Conservation (phyloP, 352 stramenopile species). For the Phytophthora cryptogea region DNA sequence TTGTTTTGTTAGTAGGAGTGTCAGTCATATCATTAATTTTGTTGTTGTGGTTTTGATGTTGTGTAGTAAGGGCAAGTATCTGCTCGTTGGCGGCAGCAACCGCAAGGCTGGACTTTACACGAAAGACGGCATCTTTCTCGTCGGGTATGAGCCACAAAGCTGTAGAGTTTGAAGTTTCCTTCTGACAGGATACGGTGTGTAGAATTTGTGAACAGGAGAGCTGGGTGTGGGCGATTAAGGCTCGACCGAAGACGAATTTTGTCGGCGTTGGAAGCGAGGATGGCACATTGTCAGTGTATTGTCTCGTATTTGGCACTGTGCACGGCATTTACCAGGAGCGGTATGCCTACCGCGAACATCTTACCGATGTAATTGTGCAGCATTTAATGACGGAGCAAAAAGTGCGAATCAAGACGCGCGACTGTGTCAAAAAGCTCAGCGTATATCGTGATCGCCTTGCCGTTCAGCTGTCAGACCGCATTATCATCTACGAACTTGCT, state of each 20-base stretch:
- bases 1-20: not conserved
- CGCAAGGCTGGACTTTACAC: slow-evolving; percentile 90
- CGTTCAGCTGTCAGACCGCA: slow-evolving; percentile 93
- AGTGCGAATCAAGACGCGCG: slow-evolving; percentile 94
- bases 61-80: slow-evolving; percentile 87
- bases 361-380: slow-evolving; percentile 96
- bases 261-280: slow-evolving; percentile 89
- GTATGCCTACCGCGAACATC: slow-evolving; percentile 93
- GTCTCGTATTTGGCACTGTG: slow-evolving; percentile 91
- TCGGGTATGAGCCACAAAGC: slow-evolving; percentile 33
- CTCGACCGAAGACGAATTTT: slow-evolving; percentile 84
- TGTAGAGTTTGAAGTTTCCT: not conserved
- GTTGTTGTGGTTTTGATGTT: not conserved
- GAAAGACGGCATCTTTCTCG: slow-evolving; percentile 82
- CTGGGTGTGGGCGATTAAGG: slow-evolving; percentile 92
- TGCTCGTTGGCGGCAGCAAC: slow-evolving; percentile 90
- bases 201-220: slow-evolving; percentile 86
- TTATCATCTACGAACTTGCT: slow-evolving; percentile 94
- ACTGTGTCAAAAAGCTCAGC: slow-evolving; percentile 95
- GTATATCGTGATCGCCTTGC: slow-evolving; percentile 93
- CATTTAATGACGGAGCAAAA: slow-evolving; percentile 95
- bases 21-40: not conserved
- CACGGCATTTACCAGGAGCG: slow-evolving; percentile 94
- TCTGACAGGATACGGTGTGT: not conserved
- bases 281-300: slow-evolving; percentile 83